Evolutionary conservation across 1,139 yeast genomes (phyloP).

Genomic region (Diutina pseudorugosa): DNA sequence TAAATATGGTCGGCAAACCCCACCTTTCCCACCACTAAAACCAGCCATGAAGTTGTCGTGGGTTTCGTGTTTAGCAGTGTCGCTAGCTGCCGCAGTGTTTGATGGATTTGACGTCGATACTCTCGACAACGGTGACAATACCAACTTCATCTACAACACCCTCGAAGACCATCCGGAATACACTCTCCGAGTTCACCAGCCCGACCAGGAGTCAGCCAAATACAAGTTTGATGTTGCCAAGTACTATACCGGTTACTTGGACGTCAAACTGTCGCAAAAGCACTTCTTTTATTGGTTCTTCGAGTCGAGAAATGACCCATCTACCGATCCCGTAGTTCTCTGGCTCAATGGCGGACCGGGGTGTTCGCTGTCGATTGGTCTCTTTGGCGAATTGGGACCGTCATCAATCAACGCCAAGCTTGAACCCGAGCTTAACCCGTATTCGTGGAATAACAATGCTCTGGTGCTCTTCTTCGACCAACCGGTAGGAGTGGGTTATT

Average conservation of each 20-base stretch:
- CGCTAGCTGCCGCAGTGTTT: not conserved
- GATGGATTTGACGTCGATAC: not conserved
- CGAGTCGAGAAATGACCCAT: not conserved
- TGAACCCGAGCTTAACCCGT: not conserved
- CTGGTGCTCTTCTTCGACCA: not conserved
- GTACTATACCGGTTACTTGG: not conserved
- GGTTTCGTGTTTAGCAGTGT: no score
- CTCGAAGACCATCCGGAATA: not conserved
- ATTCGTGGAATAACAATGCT: not conserved
- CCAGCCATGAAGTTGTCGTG: no score
- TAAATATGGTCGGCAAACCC: no score
- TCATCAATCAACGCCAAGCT: not conserved
- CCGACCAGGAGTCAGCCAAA: not conserved
- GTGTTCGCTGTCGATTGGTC: not conserved
- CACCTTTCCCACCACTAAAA: no score
- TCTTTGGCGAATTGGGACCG: slow-evolving; percentile 1
- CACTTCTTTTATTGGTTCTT: slow-evolving; percentile 1
- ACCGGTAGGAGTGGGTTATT: not conserved
- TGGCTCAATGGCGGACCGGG: slow-evolving; percentile 1
- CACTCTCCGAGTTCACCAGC: not conserved
- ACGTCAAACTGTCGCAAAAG: not conserved
- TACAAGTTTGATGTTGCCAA: not conserved
- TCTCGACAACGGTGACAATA: not conserved
- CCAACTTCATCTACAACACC: not conserved
- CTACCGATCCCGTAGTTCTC: not conserved